phyloP scores from a whole-genome alignment of 1,139 yeast species.

The Kluyveromyces sp. region DNA sequence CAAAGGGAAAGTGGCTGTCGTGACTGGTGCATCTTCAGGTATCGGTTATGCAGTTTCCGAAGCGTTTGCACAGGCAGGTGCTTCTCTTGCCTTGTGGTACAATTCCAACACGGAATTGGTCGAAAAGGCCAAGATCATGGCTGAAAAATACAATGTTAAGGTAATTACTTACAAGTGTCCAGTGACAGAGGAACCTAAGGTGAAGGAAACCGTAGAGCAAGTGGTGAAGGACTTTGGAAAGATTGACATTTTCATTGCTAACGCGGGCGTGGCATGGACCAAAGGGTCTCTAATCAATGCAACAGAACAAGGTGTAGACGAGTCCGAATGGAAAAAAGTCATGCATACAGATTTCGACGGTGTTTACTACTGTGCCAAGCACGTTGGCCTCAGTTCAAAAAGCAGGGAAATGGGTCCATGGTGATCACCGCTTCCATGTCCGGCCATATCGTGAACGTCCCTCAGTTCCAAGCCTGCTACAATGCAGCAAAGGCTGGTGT shows the following conservation, averaged over 20 bases:
- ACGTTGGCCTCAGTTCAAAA: conserved; percentile 64
- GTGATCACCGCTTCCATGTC: conserved; percentile 88
- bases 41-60: conserved; percentile 66
- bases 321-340: conserved; percentile 58
- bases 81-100: conserved; percentile 83
- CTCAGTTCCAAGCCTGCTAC: conserved; percentile 84
- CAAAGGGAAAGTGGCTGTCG: conserved; percentile 62
- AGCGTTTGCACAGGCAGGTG: conserved; percentile 63
- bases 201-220: conserved; percentile 47
- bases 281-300: conserved; percentile 62
- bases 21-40: conserved; percentile 56
- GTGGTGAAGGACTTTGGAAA: conserved; percentile 66
- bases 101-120: conserved; percentile 60
- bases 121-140: conserved; percentile 39
- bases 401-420: conserved; percentile 65
- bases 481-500: conserved; percentile 89
- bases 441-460: conserved; percentile 80
- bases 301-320: conserved; percentile 35
- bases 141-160: conserved; percentile 51
- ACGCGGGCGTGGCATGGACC: conserved; percentile 88
- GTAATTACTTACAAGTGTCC: conserved; percentile 68
- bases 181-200: conserved; percentile 51
- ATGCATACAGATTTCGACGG: conserved; percentile 69
- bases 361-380: conserved; percentile 67
- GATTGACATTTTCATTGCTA: conserved; percentile 80